phyloP scores from a whole-genome alignment of 1,284 basidiomycete species.

The Fomitopsis palustris region DNA sequence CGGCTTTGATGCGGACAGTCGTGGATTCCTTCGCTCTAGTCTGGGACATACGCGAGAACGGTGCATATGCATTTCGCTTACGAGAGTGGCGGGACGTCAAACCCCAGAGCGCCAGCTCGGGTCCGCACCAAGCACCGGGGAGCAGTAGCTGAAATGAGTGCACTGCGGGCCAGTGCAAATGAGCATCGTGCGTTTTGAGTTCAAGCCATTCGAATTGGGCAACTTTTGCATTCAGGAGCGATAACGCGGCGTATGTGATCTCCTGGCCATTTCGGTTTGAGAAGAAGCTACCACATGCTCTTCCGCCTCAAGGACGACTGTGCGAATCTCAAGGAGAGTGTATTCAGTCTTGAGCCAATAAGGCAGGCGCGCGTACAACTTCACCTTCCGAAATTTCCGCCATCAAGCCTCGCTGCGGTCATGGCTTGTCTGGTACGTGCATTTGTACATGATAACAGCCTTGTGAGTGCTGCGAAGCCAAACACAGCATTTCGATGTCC shows the following conservation, averaged over 20 bases:
- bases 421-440: neutral
- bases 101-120: neutral
- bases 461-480: neutral
- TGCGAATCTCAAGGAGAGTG: neutral
- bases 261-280: neutral
- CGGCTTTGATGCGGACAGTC: neutral
- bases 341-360: neutral
- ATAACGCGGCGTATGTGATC: neutral
- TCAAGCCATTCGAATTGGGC: neutral
- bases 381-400: neutral
- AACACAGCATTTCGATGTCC: slow-evolving; percentile 2
- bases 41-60: neutral
- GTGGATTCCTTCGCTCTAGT: neutral
- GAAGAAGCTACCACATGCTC: neutral
- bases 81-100: neutral
- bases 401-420: neutral
- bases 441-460: neutral
- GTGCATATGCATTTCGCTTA: neutral
- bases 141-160: neutral
- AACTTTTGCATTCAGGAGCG: neutral
- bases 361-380: neutral
- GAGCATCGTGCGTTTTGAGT: neutral
- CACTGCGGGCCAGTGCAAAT: neutral
- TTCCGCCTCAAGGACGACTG: neutral
- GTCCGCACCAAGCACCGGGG: neutral